Percentiles rank a stretch among this genome's conserved stretches.
Evolutionary conservation across 371 early-diverging fungal genomes (phyloP).

Genomic region (Apophysomyces sp.): DNA sequence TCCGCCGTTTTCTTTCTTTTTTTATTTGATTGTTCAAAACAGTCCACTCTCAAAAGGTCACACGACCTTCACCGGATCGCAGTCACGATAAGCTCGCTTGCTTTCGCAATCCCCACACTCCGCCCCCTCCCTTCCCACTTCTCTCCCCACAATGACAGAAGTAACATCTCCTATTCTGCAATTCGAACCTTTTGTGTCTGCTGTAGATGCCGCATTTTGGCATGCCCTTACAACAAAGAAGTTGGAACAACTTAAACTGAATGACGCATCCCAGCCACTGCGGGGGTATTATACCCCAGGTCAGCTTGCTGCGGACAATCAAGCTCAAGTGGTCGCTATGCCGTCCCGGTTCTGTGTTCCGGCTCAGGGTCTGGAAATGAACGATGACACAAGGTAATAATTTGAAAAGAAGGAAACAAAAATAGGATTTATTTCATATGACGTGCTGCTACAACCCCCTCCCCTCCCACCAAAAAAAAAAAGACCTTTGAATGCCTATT

Average conservation of each 20-base stretch:
- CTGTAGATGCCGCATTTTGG: constrained; percentile 92
- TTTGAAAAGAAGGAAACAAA: background rate
- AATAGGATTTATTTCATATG: constrained; percentile 1
- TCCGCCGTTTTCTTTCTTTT: no score
- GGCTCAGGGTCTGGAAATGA: constrained; percentile 28
- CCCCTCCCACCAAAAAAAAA: no score
- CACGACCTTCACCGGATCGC: no score
- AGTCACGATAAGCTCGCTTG: no score
- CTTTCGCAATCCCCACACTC: no score
- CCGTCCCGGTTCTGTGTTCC: constrained; percentile 33
- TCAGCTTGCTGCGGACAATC: constrained; percentile 21
- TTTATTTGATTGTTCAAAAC: no score
- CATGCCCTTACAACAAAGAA: constrained; percentile 78
- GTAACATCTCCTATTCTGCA: constrained; percentile 57
- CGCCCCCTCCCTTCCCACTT: background rate
- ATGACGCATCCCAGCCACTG: constrained; percentile 58
- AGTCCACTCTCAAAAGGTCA: no score
- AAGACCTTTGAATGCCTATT: constrained; percentile 25
- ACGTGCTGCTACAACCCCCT: no score
- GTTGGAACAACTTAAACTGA: constrained; percentile 77
- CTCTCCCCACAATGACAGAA: constrained; percentile 3
- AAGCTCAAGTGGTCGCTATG: constrained; percentile 12
- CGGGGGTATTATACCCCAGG: constrained; percentile 67
- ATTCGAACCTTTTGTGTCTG: constrained; percentile 80
- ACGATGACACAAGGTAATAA: constrained; percentile 21